phyloP scores from a whole-genome alignment of 2,329 filamentous ascomycete species.

The Alternaria dauci region DNA sequence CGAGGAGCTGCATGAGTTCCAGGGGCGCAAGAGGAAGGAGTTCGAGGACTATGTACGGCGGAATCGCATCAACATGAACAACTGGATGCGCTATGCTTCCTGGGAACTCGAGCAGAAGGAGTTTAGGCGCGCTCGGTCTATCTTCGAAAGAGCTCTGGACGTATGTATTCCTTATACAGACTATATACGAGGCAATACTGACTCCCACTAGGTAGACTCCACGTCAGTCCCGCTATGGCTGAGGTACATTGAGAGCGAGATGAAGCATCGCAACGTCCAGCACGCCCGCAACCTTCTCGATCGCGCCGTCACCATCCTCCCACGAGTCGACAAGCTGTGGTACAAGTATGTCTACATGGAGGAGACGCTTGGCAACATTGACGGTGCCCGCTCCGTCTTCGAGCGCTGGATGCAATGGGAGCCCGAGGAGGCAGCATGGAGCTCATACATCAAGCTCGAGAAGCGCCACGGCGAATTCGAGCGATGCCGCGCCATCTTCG shows the following conservation, averaged over 20 bases:
- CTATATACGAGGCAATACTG: neutral
- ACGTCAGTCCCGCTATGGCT: slow-evolving; percentile 90
- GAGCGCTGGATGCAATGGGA: slow-evolving; percentile 99
- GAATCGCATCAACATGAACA: slow-evolving; percentile 95
- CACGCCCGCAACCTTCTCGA: slow-evolving; percentile 95
- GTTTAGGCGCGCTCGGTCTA: slow-evolving; percentile 85
- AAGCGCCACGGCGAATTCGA: slow-evolving; percentile 94
- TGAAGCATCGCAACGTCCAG: slow-evolving; percentile 81
- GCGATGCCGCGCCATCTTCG: slow-evolving; percentile 86
- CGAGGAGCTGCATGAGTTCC: slow-evolving; percentile 97
- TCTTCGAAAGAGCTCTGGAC: slow-evolving; percentile 95
- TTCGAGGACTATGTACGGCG: slow-evolving; percentile 98
- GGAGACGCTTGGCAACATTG: slow-evolving; percentile 94
- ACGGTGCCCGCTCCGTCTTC: slow-evolving; percentile 91
- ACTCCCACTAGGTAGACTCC: slow-evolving; percentile 62
- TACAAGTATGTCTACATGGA: slow-evolving; percentile 99
- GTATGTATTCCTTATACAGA: slow-evolving; percentile 54
- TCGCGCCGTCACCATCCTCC: slow-evolving; percentile 89
- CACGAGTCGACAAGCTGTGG: slow-evolving; percentile 94
- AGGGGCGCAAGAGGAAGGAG: slow-evolving; percentile 93
- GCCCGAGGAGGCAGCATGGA: slow-evolving; percentile 94
- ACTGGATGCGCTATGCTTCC: slow-evolving; percentile 97
- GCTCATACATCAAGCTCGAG: slow-evolving; percentile 95
- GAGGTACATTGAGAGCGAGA: slow-evolving; percentile 93
- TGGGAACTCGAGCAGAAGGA: slow-evolving; percentile 99